Base-by-base conservation (phyloP, 2,329 filamentous ascomycete species). In the Pleurostoma richardsiae region DNA sequence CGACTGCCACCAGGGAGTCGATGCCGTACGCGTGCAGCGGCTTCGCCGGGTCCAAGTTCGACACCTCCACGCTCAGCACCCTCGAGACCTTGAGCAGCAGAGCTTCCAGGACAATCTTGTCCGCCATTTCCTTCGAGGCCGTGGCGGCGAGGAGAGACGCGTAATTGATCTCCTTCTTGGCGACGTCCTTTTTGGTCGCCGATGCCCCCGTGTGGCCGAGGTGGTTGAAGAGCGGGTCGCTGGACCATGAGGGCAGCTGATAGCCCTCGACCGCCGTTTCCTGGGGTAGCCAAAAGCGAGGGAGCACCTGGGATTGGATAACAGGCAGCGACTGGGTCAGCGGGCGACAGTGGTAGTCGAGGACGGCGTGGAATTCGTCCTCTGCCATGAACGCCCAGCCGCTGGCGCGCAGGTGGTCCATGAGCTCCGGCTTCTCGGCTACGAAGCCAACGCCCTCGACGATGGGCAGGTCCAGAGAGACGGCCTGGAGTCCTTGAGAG, bases 1-100 rank as follows among this genome's bases (percentile, higher is more conserved):
- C 54, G 7, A 54, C 59, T 7, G 54, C 58, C 11, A 58, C 55
- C 36, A 59, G 44, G 41, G 57, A 60, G 48, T 60, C 58, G 28
- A 60, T 52, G 4, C 57, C 56, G 26, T 57, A 57, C 0, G 54
- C 45, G 40, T 58, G 48, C 3, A 60, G 47, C 2, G 57, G 53
- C 42, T 49, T 52, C 6, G 28, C 40, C 5, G 53, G 38, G 30
- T 60, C 56, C 8, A 60, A 49, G 27, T 55, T 48, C 3, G 48
- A 45, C 10, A 62, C 29, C 10, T 54, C 51, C 10, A 58, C 51
- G 41, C 52, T 55, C 19, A 60, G 47, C 0, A 58, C 51, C 5
- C 54, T 49, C 26, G 55, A 53, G 4, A 61, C 44, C 44, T 59
- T 58, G 26, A 52, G 45, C 10, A 62, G 49, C 26, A 64, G 38